Conservation (phyloP, 305 asterid species). For the Ilex paraguariensis region DNA sequence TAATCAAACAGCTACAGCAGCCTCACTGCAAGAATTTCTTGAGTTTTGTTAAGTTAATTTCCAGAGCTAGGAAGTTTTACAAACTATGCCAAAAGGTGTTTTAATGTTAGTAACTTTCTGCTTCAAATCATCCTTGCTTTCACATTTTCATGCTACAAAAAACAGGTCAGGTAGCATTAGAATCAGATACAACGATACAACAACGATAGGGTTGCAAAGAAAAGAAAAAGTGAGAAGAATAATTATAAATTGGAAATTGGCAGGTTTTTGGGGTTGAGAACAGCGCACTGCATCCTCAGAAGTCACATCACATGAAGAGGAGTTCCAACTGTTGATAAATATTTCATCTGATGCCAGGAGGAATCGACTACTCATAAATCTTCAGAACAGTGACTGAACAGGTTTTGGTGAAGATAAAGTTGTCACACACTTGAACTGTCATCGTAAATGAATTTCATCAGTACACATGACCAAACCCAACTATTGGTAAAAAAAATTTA, state of each 20-base stretch:
- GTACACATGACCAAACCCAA: not conserved
- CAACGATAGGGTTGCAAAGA: slow-evolving; percentile 23
- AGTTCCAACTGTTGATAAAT: slow-evolving; percentile 8
- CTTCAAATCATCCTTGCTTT: slow-evolving; percentile 34
- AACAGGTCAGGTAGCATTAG: slow-evolving; percentile 29
- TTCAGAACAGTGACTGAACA: slow-evolving; percentile 49
- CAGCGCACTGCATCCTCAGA: too few species aligned
- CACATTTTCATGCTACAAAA: slow-evolving; percentile 21
- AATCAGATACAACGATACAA: slow-evolving; percentile 37
- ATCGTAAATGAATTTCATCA: slow-evolving; percentile 14
- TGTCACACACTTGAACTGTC: slow-evolving; percentile 86
- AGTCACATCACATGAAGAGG: too few species aligned
- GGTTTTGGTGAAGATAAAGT: slow-evolving; percentile 44
- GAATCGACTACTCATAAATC: slow-evolving; percentile 15
- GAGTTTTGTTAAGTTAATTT: too few species aligned
- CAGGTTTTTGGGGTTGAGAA: slow-evolving; percentile 13
- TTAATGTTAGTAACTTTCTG: slow-evolving; percentile 11
- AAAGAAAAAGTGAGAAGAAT: slow-evolving; percentile 13
- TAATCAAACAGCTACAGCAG: too few species aligned
- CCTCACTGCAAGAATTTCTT: too few species aligned
- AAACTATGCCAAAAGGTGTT: too few species aligned
- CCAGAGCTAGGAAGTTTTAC: too few species aligned
- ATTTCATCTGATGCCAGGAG: slow-evolving; percentile 22
- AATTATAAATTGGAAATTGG: slow-evolving; percentile 41
- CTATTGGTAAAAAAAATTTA: not conserved